Evolutionary conservation across 176 grass and related monocot genomes (phyloP).

Genomic region (Carex scoparia): DNA sequence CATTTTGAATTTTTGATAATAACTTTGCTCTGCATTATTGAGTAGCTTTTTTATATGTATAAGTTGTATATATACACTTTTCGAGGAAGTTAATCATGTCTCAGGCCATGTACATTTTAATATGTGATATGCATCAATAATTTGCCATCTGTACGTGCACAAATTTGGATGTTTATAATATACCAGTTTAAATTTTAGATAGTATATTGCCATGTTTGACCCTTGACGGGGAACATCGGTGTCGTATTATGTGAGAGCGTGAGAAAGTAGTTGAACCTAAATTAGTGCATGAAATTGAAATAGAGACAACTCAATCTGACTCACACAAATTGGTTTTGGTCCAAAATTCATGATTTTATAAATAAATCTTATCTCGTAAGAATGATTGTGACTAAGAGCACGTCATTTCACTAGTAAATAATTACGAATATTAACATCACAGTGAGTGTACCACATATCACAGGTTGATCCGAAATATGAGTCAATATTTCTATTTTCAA

Average conservation of each 20-base stretch:
- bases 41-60: neutral
- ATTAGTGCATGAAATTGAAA: conserved; percentile 4
- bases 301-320: neutral
- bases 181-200: neutral
- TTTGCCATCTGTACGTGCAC: neutral
- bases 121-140: neutral
- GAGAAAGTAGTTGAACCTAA: conserved; percentile 13
- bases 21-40: neutral
- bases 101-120: neutral
- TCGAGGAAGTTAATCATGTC: neutral
- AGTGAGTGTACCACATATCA: too few species aligned
- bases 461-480: too few species aligned
- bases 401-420: too few species aligned
- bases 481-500: too few species aligned
- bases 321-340: neutral
- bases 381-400: neutral
- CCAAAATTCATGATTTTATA: neutral
- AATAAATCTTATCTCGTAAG: neutral
- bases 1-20: neutral
- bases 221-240: neutral
- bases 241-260: neutral
- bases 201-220: conserved; percentile 7
- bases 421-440: too few species aligned
- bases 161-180: neutral
- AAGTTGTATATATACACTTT: neutral